Evolutionary conservation across 352 stramenopile species (phyloP), one percentile per base, ranked within the genome.

Genomic region (Aphanomyces stellatus): DNA sequence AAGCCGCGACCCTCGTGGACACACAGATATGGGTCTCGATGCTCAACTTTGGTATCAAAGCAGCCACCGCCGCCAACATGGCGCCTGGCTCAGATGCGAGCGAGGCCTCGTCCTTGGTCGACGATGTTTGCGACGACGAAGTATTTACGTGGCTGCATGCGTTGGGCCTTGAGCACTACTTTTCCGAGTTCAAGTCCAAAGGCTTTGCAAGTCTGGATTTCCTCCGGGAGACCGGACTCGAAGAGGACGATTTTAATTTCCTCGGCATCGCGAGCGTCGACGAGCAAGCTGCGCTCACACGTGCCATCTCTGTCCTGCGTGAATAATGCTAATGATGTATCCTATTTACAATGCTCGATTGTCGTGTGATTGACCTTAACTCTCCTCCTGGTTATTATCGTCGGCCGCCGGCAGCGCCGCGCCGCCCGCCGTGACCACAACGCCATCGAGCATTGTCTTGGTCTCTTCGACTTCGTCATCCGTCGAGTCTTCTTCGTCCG

Each of bases 191-290:
- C 53, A 87, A 87, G 68, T 74, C 77, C 22, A 93, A 93, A 67
- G 85, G 85, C 27, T 93, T 90, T 28, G 61, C 73, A 27, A 80
- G 80, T 8, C 70, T 93, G 35, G 85, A 91, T 69, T 91, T 90
- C 48, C 88, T 93, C 71, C 85, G 85, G 51, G 85, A 93, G 85
- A 91, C 82, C 60, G 85, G 85, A 15, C 90, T 93, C 53, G 82
- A 91, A 55, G 85, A 81, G 63, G 85, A 91, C 53, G 85, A 93
- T 49, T 68, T 93, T 8, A 90, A 91, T 72, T 93, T 93, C 59
- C 66, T 93, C 51, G 85, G 82, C 34, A 90, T 93, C 53, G 86
- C 87, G 41, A 82, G 90, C 61, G 25, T 15, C 17, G 46, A 53
- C 2, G 46, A 53, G 8, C 46, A 28, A 53, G 46, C 46, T 10